Base-by-base conservation (phyloP, 208 protist species). In the Acanthamoeba triangularis region DNA sequence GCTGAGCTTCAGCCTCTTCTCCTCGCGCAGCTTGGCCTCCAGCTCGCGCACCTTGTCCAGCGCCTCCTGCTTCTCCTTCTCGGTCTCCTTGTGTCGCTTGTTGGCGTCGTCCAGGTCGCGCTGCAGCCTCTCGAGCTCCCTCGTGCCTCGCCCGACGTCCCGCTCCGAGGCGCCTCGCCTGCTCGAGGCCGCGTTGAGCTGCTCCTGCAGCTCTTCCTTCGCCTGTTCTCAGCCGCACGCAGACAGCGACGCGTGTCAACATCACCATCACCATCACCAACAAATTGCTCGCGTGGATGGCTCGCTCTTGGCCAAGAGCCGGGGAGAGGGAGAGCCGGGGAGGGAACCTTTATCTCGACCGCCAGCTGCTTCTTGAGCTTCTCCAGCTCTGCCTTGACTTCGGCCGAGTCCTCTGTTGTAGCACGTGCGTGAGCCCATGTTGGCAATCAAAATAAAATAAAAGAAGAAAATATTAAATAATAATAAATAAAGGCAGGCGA, bases 1-100 rank as follows among this genome's bases (percentile, higher is more conserved):
- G 23, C n/a, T 35, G 18, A 84, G 23, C 74, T 84, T 84, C 11
- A 54, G 74, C 41, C 20, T 28, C 37, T 25, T 44, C 44, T 84
- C 74, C 74, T 84, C 74, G 74, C 74, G 74, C 37, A 84, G 37
- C 74, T 84, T 84, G 28, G 41, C 28, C 44, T 84, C 74, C 74
- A 84, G 33, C 5, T 84, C 74, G 18, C 28, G 13, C 74, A 84
- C 74, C 37, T 84, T 84, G 74, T 84, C 74, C 37, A 84, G 74
- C 8, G 74, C 74, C 37, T 84, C 74, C 44, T 84, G 74, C 74
- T 52, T 44, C 44, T 84, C 74, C 74, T 54, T 84, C 74, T 84
- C 74, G 33, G 74, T 84, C 13, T 84, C 74, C 44, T 84, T 84
- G 11, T 84, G 74, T 28, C 74, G 74, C 35, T 35, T 44, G 35